Percentiles rank a stretch among this genome's conserved stretches.
These are phyloP conservation scores for Antrodiella citrinella DNA, from an alignment of 768 basidiomycete genomes.

Conservation along the genomic window DNA sequence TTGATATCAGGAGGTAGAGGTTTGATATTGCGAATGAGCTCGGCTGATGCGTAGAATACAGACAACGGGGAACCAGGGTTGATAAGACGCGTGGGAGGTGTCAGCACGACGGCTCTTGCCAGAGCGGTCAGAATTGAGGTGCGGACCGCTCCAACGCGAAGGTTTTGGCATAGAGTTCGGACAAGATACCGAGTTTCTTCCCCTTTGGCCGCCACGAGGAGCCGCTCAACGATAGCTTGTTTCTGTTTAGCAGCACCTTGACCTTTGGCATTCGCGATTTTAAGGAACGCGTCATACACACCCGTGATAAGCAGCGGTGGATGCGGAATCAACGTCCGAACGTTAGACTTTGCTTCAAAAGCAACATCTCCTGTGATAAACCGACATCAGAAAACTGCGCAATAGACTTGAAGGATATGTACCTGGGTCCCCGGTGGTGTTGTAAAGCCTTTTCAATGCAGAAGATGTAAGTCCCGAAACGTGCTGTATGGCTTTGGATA, in stretches of 20 bases:
- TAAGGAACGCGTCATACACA: constrained; percentile 62
- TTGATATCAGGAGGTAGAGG: constrained; percentile 16
- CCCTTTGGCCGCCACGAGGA: constrained; percentile 78
- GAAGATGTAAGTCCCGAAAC: constrained; percentile 56
- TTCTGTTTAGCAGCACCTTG: constrained; percentile 70
- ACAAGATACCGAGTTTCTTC: constrained; percentile 85
- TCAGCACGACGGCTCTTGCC: constrained; percentile 69
- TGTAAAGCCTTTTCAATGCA: constrained; percentile 59
- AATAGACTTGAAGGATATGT: too few relatives aligned
- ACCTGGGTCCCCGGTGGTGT: constrained; percentile 62
- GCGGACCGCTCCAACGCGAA: constrained; percentile 84
- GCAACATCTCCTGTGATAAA: constrained; percentile 65
- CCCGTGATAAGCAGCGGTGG: constrained; percentile 53
- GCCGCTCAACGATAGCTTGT: constrained; percentile 68
- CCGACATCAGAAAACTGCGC: not conserved
- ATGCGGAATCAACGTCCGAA: constrained; percentile 68
- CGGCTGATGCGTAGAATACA: constrained; percentile 24
- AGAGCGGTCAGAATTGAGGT: constrained; percentile 75
- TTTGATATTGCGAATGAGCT: constrained; percentile 22
- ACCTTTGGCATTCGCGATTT: constrained; percentile 63
- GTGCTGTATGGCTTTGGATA: constrained; percentile 64
- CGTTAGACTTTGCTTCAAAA: constrained; percentile 68
- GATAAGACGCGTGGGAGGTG: constrained; percentile 27
- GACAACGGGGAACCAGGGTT: constrained; percentile 16
- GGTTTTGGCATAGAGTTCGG: constrained; percentile 62